These are phyloP conservation scores for Candida ficus DNA, from an alignment of 805 yeast genomes.

Conservation along the genomic window DNA sequence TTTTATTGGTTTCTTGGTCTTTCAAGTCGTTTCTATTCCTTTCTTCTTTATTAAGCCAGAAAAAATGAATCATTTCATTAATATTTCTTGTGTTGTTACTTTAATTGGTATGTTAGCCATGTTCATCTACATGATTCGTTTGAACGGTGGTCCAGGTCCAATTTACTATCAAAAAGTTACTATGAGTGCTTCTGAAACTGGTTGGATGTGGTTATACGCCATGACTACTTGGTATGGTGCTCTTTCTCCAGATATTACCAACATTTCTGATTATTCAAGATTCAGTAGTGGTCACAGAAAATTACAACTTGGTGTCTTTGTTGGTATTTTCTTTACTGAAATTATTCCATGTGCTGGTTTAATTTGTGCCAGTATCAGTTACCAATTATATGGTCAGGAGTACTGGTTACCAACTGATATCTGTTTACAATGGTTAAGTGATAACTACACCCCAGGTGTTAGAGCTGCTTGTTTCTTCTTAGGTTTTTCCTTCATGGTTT, in stretches of 20 bases:
- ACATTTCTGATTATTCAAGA: slow-evolving; percentile 37
- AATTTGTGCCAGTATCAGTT: slow-evolving; percentile 32
- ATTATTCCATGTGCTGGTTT: slow-evolving; percentile 37
- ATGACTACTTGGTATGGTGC: slow-evolving; percentile 37
- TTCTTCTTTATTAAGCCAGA: slow-evolving; percentile 41
- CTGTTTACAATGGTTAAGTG: slow-evolving; percentile 33
- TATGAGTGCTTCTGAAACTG: slow-evolving; percentile 25
- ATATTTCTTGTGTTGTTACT: slow-evolving; percentile 31
- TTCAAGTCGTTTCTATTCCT: slow-evolving; percentile 38
- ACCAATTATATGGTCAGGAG: slow-evolving; percentile 30
- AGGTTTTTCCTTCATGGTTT: slow-evolving; percentile 30
- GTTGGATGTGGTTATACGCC: slow-evolving; percentile 38
- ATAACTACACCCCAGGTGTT: slow-evolving; percentile 29
- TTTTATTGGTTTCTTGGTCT: slow-evolving; percentile 38
- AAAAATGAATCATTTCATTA: slow-evolving; percentile 32
- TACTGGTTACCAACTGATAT: slow-evolving; percentile 37
- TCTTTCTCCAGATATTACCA: slow-evolving; percentile 34
- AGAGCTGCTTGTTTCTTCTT: slow-evolving; percentile 39
- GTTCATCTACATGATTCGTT: slow-evolving; percentile 29
- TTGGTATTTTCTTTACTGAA: slow-evolving; percentile 32
- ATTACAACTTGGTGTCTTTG: slow-evolving; percentile 26
- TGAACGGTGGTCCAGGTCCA: slow-evolving; percentile 34
- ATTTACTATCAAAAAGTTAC: slow-evolving; percentile 24
- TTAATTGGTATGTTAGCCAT: slow-evolving; percentile 38
- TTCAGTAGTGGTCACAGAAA: slow-evolving; percentile 28